A percentile compares a stretch with the other conserved stretches of the same genome.
Evolutionary conservation across 2,329 filamentous ascomycete genomes (phyloP).

Genomic region (Pyrenochaeta sp.): DNA sequence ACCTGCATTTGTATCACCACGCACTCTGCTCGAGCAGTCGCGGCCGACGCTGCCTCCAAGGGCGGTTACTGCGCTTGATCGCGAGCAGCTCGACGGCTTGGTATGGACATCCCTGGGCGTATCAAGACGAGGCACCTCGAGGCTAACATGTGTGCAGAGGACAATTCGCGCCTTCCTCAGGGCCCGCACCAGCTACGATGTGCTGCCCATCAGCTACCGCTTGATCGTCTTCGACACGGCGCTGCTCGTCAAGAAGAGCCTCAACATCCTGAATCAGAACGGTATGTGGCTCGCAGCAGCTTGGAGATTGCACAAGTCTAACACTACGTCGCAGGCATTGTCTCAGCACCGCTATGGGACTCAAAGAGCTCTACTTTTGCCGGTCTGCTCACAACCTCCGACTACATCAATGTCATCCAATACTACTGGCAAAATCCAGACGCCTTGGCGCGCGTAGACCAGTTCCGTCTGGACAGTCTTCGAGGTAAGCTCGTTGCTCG

Average conservation of each 20-base stretch:
- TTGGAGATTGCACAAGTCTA: slow-evolving; percentile 16
- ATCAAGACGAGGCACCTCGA: not conserved
- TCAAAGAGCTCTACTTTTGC: slow-evolving; percentile 92
- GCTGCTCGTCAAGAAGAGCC: slow-evolving; percentile 93
- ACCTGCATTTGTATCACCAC: slow-evolving; percentile 17
- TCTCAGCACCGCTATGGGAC: slow-evolving; percentile 97
- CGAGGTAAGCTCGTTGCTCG: too few relatives aligned
- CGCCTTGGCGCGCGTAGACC: slow-evolving; percentile 86
- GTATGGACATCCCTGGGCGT: slow-evolving; percentile 58
- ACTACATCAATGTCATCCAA: slow-evolving; percentile 98
- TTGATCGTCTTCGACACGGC: slow-evolving; percentile 95
- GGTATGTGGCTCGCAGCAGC: slow-evolving; percentile 60
- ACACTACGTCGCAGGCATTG: slow-evolving; percentile 72
- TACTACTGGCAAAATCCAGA: slow-evolving; percentile 99
- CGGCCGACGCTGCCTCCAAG: slow-evolving; percentile 32
- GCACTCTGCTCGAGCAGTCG: slow-evolving; percentile 39
- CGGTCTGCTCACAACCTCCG: slow-evolving; percentile 90
- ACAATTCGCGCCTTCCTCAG: slow-evolving; percentile 95
- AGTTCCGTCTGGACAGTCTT: slow-evolving; percentile 90
- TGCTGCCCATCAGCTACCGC: slow-evolving; percentile 92
- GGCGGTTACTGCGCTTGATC: slow-evolving; percentile 69
- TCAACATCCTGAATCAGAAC: slow-evolving; percentile 95
- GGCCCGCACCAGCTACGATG: slow-evolving; percentile 96
- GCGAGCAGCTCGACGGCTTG: slow-evolving; percentile 79
- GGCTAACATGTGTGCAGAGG: slow-evolving; percentile 58